Conservation (phyloP, 2,329 filamentous ascomycete genomes). For the Stachybotrys chartarum region DNA sequence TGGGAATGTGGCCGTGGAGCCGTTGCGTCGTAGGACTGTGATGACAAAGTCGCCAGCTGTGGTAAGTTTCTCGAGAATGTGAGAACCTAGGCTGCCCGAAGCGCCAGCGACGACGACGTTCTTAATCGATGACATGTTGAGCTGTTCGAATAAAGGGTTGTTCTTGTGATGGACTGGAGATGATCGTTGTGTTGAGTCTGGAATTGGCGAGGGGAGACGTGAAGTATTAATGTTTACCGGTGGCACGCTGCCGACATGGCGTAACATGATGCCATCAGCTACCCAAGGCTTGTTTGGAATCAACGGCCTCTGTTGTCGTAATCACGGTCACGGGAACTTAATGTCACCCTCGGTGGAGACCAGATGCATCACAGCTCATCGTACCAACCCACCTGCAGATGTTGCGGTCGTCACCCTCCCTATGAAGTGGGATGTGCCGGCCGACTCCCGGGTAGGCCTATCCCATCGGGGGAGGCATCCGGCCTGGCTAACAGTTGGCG, state of each 20-base stretch:
- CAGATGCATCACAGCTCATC: not conserved
- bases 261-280: no score
- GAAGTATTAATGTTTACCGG: no score
- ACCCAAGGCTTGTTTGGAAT: no score
- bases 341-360: not conserved
- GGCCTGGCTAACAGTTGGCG: not conserved
- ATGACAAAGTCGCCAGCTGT: conserved; percentile 25
- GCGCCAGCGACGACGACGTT: conserved; percentile 31
- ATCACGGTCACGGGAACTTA: no score
- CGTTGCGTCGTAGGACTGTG: conserved; percentile 25
- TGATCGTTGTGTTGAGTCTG: no score
- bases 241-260: no score
- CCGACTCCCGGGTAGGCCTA: conserved; percentile 2
- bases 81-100: conserved; percentile 24
- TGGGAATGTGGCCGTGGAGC: conserved; percentile 31
- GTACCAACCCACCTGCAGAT: not conserved
- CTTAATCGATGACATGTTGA: conserved; percentile 23
- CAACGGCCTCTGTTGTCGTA: no score
- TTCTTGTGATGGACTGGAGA: not conserved
- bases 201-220: no score
- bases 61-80: conserved; percentile 21
- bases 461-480: conserved; percentile 4
- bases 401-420: no score
- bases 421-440: conserved; percentile 6
- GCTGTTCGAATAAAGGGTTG: not conserved